Percentiles rank a stretch among this genome's conserved stretches.
Evolutionary conservation across 495 filamentous ascomycete genomes (phyloP).

Genomic region (Aspergillus olivimuriae): DNA sequence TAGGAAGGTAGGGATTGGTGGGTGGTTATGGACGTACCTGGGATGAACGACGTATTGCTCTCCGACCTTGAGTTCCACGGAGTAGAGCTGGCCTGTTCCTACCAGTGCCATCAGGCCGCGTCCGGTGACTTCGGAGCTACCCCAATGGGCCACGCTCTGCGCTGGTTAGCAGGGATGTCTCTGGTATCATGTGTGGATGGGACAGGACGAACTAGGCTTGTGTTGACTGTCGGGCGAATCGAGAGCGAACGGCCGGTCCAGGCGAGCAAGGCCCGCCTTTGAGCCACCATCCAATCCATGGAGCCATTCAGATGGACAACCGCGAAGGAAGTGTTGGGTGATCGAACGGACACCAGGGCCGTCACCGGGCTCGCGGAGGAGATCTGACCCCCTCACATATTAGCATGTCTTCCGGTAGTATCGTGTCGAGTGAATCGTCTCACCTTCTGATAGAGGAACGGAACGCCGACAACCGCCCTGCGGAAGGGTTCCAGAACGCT

Average conservation of each 20-base stretch:
- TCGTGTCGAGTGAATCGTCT: not conserved
- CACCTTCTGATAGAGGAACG: constrained; percentile 87
- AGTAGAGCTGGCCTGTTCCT: constrained; percentile 80
- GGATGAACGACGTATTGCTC: constrained; percentile 87
- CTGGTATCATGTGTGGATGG: not conserved
- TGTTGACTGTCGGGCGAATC: constrained; percentile 67
- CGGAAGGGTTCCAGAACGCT: constrained; percentile 78
- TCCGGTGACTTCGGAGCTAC: constrained; percentile 78
- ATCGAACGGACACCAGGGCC: constrained; percentile 79
- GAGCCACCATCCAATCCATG: constrained; percentile 91
- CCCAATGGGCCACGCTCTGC: constrained; percentile 81
- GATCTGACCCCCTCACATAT: constrained; percentile 42
- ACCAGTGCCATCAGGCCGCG: constrained; percentile 79
- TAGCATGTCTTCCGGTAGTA: not conserved
- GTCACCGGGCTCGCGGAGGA: constrained; percentile 80
- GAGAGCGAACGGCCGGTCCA: constrained; percentile 90
- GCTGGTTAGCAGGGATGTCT: constrained; percentile 32
- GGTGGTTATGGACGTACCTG: constrained; percentile 44
- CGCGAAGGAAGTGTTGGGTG: constrained; percentile 73
- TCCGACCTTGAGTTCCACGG: constrained; percentile 64
- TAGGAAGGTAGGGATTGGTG: no score
- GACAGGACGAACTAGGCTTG: constrained; percentile 48
- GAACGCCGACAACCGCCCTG: constrained; percentile 71
- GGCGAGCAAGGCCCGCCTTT: constrained; percentile 77
- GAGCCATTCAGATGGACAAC: constrained; percentile 87